Percentiles rank a stretch among this genome's conserved stretches.
Evolutionary conservation across 805 yeast genomes (phyloP).

Genomic region (Candida namnaoensis): DNA sequence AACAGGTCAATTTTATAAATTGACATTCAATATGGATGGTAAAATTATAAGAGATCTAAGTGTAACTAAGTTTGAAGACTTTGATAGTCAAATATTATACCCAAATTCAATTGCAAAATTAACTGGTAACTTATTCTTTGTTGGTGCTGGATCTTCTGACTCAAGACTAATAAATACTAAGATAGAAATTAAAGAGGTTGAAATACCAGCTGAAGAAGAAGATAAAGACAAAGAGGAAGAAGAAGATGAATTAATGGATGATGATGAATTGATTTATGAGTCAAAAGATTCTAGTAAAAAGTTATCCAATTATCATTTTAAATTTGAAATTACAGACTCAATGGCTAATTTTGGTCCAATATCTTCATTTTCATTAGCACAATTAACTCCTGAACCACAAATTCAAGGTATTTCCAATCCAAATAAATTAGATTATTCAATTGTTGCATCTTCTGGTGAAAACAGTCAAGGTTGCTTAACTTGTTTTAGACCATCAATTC

Average conservation of each 20-base stretch:
- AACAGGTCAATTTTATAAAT: constrained; percentile 14
- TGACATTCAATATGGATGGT: constrained; percentile 29
- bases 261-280: constrained; percentile 24
- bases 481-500: constrained; percentile 57
- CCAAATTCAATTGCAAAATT: constrained; percentile 29
- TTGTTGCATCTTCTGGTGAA: constrained; percentile 65
- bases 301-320: constrained; percentile 10
- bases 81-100: constrained; percentile 12
- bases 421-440: constrained; percentile 52
- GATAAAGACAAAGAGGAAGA: constrained; percentile 40
- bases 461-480: constrained; percentile 46
- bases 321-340: constrained; percentile 41
- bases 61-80: constrained; percentile 4
- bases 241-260: constrained; percentile 18
- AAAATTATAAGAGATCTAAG: constrained; percentile 20
- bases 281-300: constrained; percentile 16
- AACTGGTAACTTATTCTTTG: constrained; percentile 38
- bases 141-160: constrained; percentile 55
- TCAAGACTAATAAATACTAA: constrained; percentile 33
- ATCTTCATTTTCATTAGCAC: constrained; percentile 58
- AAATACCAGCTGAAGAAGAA: constrained; percentile 24
- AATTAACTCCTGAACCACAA: constrained; percentile 41
- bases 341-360: constrained; percentile 68
- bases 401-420: constrained; percentile 64
- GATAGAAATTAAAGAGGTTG: constrained; percentile 6